Evolutionary conservation across 2,329 filamentous ascomycete genomes (phyloP).

Genomic region (Teratosphaeria nubilosa): DNA sequence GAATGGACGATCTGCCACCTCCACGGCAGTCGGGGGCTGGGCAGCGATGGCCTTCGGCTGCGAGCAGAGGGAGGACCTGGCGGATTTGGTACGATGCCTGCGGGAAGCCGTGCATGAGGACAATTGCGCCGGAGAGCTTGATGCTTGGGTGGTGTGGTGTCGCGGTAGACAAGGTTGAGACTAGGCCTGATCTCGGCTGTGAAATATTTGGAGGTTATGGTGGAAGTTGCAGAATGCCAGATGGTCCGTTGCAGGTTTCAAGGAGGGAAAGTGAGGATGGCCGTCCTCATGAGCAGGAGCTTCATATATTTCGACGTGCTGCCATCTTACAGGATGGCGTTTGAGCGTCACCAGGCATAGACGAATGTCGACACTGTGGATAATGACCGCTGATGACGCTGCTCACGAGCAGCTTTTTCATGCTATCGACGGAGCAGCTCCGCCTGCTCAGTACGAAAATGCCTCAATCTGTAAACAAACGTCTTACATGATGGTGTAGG

Average conservation of each 20-base stretch:
- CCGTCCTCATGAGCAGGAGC: too few relatives aligned
- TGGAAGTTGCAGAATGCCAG: too few relatives aligned
- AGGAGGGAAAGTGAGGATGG: too few relatives aligned
- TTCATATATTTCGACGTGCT: too few relatives aligned
- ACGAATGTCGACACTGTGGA: background rate
- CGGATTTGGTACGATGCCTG: constrained; percentile 39
- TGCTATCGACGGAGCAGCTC: background rate
- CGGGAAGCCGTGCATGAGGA: constrained; percentile 40
- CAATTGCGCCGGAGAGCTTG: constrained; percentile 25
- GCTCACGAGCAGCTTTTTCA: background rate
- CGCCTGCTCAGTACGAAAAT: background rate
- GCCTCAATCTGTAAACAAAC: background rate
- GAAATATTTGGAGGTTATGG: background rate
- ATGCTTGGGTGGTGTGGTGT: background rate
- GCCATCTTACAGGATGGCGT: too few relatives aligned
- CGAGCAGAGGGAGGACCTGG: constrained; percentile 28
- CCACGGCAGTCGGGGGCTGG: constrained; percentile 35
- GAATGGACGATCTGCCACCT: constrained; percentile 21
- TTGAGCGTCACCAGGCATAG: background rate
- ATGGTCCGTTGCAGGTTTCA: too few relatives aligned
- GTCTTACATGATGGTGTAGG: background rate
- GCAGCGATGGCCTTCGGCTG: constrained; percentile 29
- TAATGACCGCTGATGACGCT: background rate
- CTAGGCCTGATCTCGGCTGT: background rate
- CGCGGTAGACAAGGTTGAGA: background rate